Conservation (phyloP, 768 basidiomycete species). For the Amanita molliuscula region DNA sequence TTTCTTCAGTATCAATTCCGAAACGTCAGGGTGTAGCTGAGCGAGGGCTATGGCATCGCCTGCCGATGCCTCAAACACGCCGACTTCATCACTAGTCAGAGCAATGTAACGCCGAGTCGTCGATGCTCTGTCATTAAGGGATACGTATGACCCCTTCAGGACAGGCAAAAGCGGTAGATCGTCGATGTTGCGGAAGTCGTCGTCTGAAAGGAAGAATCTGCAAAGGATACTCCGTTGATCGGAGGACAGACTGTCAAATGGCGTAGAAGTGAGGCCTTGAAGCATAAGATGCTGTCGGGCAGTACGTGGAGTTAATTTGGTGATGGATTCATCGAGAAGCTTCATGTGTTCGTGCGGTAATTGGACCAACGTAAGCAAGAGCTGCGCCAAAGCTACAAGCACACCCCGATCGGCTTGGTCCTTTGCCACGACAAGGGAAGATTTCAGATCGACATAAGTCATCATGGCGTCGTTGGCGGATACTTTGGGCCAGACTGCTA, state of each 20-base stretch:
- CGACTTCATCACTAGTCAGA: conserved; percentile 18
- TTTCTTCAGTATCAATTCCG: conserved; percentile 12
- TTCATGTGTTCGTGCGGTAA: conserved; percentile 25
- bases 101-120: conserved; percentile 13
- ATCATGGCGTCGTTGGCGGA: neutral
- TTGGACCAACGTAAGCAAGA: conserved; percentile 24
- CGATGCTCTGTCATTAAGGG: neutral
- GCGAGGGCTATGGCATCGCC: conserved; percentile 18
- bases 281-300: conserved; percentile 23
- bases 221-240: conserved; percentile 11
- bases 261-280: conserved; percentile 7
- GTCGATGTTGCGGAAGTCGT: conserved; percentile 21
- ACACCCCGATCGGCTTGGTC: conserved; percentile 10
- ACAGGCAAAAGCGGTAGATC: conserved; percentile 27
- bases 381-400: conserved; percentile 19
- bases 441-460: neutral
- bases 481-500: conserved; percentile 4
- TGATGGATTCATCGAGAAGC: conserved; percentile 13
- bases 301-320: conserved; percentile 16
- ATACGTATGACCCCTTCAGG: conserved; percentile 10
- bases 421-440: conserved; percentile 17
- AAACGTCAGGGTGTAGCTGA: conserved; percentile 15
- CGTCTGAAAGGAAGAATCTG: conserved; percentile 24
- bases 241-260: conserved; percentile 6
- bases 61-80: conserved; percentile 13